Evolutionary conservation across 345 rosid species (phyloP).

Genomic region (Linum tenue): DNA sequence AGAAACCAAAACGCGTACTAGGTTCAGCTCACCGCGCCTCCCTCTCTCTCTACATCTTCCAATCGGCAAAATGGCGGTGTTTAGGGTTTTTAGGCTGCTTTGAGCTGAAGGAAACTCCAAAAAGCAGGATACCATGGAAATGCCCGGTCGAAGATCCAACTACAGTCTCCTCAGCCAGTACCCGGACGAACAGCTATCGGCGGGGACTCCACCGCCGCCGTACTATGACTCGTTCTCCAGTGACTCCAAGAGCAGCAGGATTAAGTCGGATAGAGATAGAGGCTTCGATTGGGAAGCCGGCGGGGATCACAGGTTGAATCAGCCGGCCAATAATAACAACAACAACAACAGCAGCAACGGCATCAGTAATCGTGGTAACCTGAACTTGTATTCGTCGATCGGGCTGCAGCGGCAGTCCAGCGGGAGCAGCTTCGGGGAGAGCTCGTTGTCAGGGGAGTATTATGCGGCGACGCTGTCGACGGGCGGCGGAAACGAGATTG

Average conservation of each 20-base stretch:
- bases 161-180: slow-evolving; percentile 73
- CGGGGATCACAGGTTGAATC: slow-evolving; percentile 38
- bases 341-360: slow-evolving; percentile 1
- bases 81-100: slow-evolving; percentile 12
- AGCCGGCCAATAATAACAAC: slow-evolving; percentile 20
- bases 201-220: slow-evolving; percentile 34
- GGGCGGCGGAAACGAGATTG: slow-evolving; percentile 60
- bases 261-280: slow-evolving; percentile 47
- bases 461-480: slow-evolving; percentile 53
- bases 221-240: slow-evolving; percentile 52
- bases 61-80: slow-evolving; percentile 12
- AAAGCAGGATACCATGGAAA: slow-evolving; percentile 43
- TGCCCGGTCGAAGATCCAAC: slow-evolving; percentile 81
- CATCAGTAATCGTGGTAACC: slow-evolving; percentile 32
- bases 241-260: slow-evolving; percentile 36
- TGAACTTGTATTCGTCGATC: slow-evolving; percentile 38
- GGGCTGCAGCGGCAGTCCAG: slow-evolving; percentile 89
- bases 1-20: slow-evolving; percentile 4
- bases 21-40: slow-evolving; percentile 17
- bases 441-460: slow-evolving; percentile 89
- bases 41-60: not conserved
- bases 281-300: slow-evolving; percentile 63
- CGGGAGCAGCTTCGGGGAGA: slow-evolving; percentile 94
- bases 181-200: slow-evolving; percentile 58
- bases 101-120: not conserved